These are phyloP conservation scores for Pseudozyma pruni DNA, from an alignment of 1,284 basidiomycete genomes.

Conservation along the genomic window DNA sequence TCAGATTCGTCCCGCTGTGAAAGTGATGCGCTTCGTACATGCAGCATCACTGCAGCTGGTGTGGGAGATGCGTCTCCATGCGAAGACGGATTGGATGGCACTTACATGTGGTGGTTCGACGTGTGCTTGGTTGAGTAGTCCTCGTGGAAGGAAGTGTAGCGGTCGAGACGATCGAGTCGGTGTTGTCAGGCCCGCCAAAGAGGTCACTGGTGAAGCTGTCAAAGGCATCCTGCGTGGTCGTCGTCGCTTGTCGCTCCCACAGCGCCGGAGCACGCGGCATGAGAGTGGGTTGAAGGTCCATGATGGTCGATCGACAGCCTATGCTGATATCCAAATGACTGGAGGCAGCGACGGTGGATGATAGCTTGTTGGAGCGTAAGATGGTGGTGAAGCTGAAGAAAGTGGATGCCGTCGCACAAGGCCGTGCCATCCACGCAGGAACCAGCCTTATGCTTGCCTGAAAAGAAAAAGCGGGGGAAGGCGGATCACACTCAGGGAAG, in stretches of 20 bases:
- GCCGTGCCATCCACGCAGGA: no score
- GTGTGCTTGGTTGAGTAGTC: background rate
- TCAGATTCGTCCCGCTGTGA: no score
- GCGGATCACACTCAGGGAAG: no score
- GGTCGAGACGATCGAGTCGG: slow-evolving; percentile 18
- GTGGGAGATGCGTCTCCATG: slow-evolving; percentile 7
- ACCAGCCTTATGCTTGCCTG: no score
- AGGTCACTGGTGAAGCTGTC: slow-evolving; percentile 16
- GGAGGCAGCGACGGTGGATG: background rate
- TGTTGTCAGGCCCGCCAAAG: slow-evolving; percentile 17
- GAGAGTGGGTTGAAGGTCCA: slow-evolving; percentile 30
- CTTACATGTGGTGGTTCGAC: slow-evolving; percentile 20
- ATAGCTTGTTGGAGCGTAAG: no score
- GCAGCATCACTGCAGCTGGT: no score
- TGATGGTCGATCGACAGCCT: background rate
- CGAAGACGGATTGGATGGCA: background rate
- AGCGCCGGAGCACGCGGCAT: slow-evolving; percentile 21
- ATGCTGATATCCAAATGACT: no score
- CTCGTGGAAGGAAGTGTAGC: slow-evolving; percentile 3
- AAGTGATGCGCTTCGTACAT: no score
- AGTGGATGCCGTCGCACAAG: no score
- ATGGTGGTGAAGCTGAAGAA: no score
- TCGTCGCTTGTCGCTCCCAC: slow-evolving; percentile 26
- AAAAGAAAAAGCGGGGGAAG: no score
- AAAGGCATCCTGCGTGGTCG: slow-evolving; percentile 5